Evolutionary conservation across 768 basidiomycete species (phyloP).

Genomic region (Russula vinacea): DNA sequence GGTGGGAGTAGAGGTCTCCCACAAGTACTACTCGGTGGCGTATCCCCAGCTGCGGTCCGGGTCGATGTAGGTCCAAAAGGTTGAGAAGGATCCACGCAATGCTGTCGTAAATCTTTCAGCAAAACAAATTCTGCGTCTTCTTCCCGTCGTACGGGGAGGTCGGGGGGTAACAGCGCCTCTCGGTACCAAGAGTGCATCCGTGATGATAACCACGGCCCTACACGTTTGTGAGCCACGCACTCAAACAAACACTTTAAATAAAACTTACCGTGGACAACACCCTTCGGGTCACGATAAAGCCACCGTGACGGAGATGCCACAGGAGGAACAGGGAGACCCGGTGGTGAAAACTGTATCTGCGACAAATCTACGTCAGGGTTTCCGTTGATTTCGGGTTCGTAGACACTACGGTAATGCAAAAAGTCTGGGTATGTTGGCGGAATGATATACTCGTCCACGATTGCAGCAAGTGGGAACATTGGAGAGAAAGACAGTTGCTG

Average conservation of each 20-base stretch:
- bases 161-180: slow-evolving; percentile 76
- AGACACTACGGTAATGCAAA: slow-evolving; percentile 59
- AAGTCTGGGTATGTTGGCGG: slow-evolving; percentile 86
- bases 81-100: slow-evolving; percentile 76
- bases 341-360: slow-evolving; percentile 70
- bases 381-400: slow-evolving; percentile 56
- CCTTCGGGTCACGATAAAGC: slow-evolving; percentile 84
- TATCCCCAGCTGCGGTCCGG: slow-evolving; percentile 31
- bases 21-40: slow-evolving; percentile 37
- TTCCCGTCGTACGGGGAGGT: slow-evolving; percentile 77
- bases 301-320: slow-evolving; percentile 68
- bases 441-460: slow-evolving; percentile 88
- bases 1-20: slow-evolving; percentile 62
- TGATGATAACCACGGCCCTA: slow-evolving; percentile 84
- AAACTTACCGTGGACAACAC: slow-evolving; percentile 67
- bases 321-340: slow-evolving; percentile 71
- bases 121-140: slow-evolving; percentile 65
- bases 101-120: slow-evolving; percentile 70
- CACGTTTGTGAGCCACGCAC: not conserved
- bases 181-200: slow-evolving; percentile 90
- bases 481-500: slow-evolving; percentile 86
- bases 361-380: slow-evolving; percentile 46
- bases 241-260: not conserved
- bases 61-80: slow-evolving; percentile 58
- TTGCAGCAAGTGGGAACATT: slow-evolving; percentile 80